Evolutionary conservation across 2,329 filamentous ascomycete species (phyloP).

Genomic region (Colletotrichum liriopes): DNA sequence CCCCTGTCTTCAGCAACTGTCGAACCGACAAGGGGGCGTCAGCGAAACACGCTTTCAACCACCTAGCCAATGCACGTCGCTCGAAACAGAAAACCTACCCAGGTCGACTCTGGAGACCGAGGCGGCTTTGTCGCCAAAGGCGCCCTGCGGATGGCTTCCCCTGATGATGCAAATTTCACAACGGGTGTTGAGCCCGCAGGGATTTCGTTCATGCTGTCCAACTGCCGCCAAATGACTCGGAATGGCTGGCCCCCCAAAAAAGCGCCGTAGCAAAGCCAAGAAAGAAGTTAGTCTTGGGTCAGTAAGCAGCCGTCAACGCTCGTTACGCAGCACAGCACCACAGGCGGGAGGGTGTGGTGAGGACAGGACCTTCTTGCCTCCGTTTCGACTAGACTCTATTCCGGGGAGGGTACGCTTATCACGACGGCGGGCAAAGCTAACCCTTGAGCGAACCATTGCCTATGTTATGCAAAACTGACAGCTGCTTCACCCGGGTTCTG

Average conservation of each 20-base stretch:
- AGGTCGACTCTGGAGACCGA: conserved; percentile 13
- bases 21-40: conserved; percentile 18
- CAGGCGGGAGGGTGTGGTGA: not conserved
- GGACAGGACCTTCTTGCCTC: conserved; percentile 26
- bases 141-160: conserved; percentile 10
- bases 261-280: conserved; percentile 4
- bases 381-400: conserved; percentile 36
- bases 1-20: conserved; percentile 4
- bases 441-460: conserved; percentile 18
- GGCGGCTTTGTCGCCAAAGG: conserved; percentile 25
- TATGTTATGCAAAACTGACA: conserved; percentile 32
- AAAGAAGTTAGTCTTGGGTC: conserved; percentile 6
- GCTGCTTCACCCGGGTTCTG: conserved; percentile 27
- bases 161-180: conserved; percentile 14
- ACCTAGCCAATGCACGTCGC: conserved; percentile 36
- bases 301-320: conserved; percentile 27
- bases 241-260: not conserved
- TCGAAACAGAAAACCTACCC: conserved; percentile 31
- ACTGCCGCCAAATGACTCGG: conserved; percentile 20
- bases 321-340: not conserved
- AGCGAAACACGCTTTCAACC: conserved; percentile 25
- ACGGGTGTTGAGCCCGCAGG: conserved; percentile 6
- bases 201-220: conserved; percentile 9
- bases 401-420: conserved; percentile 11
- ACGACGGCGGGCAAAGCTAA: conserved; percentile 26